Conservation (phyloP, 768 basidiomycete genomes). For the Collybia mongolica region DNA sequence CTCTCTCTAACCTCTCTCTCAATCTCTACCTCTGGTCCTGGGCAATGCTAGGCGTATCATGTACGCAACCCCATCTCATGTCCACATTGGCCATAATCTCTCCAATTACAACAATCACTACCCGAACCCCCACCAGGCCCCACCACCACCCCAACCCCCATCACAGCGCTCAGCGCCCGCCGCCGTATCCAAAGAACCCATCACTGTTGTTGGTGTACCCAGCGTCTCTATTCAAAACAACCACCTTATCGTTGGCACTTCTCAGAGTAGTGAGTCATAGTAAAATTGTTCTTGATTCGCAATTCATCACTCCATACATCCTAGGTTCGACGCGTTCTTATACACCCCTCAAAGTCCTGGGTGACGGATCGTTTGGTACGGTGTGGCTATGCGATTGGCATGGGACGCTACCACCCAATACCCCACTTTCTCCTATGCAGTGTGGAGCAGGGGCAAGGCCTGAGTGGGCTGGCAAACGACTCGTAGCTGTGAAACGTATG, state of each 20-base stretch:
- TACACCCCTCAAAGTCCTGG: constrained; percentile 93
- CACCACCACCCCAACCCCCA: constrained; percentile 23
- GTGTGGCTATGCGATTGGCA: constrained; percentile 99
- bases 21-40: constrained; percentile 29
- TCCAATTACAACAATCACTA: constrained; percentile 31
- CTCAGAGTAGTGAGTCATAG: constrained; percentile 61
- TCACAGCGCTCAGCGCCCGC: constrained; percentile 27
- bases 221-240: constrained; percentile 72
- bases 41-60: constrained; percentile 64
- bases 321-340: constrained; percentile 85
- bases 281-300: constrained; percentile 5
- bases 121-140: constrained; percentile 24
- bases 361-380: constrained; percentile 98
- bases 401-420: constrained; percentile 89
- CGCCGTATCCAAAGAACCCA: constrained; percentile 49
- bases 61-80: constrained; percentile 48
- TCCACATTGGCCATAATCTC: constrained; percentile 41
- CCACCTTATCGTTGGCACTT: constrained; percentile 69
- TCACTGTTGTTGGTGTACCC: constrained; percentile 72
- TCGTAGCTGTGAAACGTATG: constrained; percentile 98
- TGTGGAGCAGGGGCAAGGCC: constrained; percentile 89
- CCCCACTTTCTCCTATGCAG: constrained; percentile 92
- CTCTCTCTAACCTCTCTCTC: constrained; percentile 20
- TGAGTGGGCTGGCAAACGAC: constrained; percentile 91
- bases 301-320: constrained; percentile 12